Conservation (phyloP, 2,329 filamentous ascomycete species). For the Phialocephala subalpina region DNA sequence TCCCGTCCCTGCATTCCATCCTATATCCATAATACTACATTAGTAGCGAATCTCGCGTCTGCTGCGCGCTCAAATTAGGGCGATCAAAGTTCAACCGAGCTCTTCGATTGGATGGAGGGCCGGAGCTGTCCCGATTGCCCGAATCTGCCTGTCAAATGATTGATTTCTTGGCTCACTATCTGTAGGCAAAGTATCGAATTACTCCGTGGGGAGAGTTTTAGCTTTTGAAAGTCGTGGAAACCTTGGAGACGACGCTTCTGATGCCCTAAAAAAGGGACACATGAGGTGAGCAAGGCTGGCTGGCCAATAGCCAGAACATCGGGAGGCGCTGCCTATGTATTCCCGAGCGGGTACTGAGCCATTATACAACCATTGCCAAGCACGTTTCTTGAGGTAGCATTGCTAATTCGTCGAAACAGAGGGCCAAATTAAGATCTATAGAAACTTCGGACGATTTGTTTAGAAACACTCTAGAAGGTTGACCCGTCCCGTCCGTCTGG, state of each 20-base stretch:
- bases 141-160: neutral
- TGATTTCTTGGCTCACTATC: neutral
- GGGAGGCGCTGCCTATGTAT: neutral
- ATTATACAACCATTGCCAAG: neutral
- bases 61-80: conserved; percentile 8
- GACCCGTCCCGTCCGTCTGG: neutral
- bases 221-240: neutral
- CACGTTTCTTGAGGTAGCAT: neutral
- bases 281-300: neutral
- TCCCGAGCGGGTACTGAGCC: neutral
- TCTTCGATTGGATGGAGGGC: neutral
- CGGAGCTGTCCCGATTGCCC: conserved; percentile 5
- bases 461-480: neutral
- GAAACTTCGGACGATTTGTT: conserved; percentile 12
- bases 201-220: neutral
- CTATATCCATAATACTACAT: conserved; percentile 5
- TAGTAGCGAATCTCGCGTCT: neutral
- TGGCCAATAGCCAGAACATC: conserved; percentile 9
- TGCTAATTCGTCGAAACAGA: neutral
- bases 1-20: conserved; percentile 4
- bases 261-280: neutral
- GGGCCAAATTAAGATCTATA: neutral
- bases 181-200: conserved; percentile 5
- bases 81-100: conserved; percentile 8
- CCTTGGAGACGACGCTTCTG: neutral